These are phyloP conservation scores for Albatrellus ellisii DNA, from an alignment of 768 basidiomycete genomes.

Conservation along the genomic window DNA sequence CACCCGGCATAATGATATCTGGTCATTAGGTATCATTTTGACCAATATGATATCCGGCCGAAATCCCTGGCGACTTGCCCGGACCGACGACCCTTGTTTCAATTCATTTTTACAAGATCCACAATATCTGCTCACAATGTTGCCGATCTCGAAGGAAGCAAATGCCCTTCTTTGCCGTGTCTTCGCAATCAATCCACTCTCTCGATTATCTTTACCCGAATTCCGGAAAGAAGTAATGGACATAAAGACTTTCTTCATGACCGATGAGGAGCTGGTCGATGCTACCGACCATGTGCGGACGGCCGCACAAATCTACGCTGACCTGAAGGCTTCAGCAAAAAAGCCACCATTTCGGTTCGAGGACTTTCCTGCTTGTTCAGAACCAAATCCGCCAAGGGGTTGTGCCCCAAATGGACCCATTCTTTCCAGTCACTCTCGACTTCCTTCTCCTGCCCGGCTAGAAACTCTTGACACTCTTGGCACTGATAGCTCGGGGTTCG, in stretches of 20 bases:
- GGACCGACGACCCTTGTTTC: slow-evolving; percentile 34
- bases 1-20: slow-evolving; percentile 20
- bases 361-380: too few species aligned
- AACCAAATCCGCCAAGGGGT: too few species aligned
- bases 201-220: slow-evolving; percentile 47
- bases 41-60: slow-evolving; percentile 39
- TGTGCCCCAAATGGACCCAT: too few species aligned
- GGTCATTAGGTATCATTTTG: slow-evolving; percentile 33
- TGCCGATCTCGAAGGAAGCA: slow-evolving; percentile 35
- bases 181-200: slow-evolving; percentile 48
- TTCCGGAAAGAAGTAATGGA: slow-evolving; percentile 41
- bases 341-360: too few species aligned
- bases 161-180: slow-evolving; percentile 35
- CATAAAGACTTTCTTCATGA: slow-evolving; percentile 49
- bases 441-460: too few species aligned
- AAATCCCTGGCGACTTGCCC: slow-evolving; percentile 40
- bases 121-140: slow-evolving; percentile 33
- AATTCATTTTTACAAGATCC: slow-evolving; percentile 30
- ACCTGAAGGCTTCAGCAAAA: too few species aligned
- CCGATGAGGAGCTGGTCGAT: slow-evolving; percentile 29
- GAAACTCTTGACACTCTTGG: too few species aligned
- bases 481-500: too few species aligned
- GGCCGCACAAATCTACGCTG: slow-evolving; percentile 16
- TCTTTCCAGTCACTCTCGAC: too few species aligned
- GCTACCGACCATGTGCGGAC: slow-evolving; percentile 18